Evolutionary conservation across 2,329 filamentous ascomycete species (phyloP).

Genomic region (Verticillium dahliae): DNA sequence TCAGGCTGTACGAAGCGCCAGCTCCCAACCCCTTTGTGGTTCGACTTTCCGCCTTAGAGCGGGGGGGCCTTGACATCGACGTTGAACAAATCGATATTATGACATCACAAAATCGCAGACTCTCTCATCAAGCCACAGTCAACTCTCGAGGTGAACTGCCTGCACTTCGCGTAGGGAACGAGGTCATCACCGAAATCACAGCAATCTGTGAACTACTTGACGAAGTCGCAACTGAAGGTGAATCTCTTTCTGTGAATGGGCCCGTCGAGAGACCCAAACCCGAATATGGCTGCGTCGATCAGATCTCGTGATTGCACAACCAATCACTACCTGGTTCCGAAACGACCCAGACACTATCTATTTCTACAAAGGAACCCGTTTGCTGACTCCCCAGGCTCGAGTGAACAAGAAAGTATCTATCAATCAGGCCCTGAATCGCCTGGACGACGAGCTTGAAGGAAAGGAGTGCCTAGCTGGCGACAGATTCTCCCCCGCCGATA

Average conservation of each 20-base stretch:
- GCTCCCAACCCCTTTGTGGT: slow-evolving; percentile 7
- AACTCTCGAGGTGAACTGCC: slow-evolving; percentile 7
- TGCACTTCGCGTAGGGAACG: background rate
- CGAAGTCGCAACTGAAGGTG: slow-evolving; percentile 2
- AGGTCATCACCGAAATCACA: slow-evolving; percentile 4
- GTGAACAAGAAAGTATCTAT: slow-evolving; percentile 3
- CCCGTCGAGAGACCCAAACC: slow-evolving; percentile 2
- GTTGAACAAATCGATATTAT: slow-evolving; percentile 8
- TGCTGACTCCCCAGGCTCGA: background rate
- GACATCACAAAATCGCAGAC: slow-evolving; percentile 8
- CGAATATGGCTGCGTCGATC: slow-evolving; percentile 7
- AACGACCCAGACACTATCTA: slow-evolving; percentile 3
- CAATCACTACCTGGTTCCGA: slow-evolving; percentile 1
- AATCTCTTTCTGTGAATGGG: background rate
- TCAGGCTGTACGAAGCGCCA: slow-evolving; percentile 6
- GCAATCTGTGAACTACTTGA: slow-evolving; percentile 7
- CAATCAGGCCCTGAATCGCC: slow-evolving; percentile 1
- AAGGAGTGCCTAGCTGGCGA: background rate
- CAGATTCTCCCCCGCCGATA: slow-evolving; percentile 3
- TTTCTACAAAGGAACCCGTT: slow-evolving; percentile 4
- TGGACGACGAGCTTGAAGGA: slow-evolving; percentile 5
- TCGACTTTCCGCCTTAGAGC: slow-evolving; percentile 12
- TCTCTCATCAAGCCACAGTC: slow-evolving; percentile 5
- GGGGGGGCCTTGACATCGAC: slow-evolving; percentile 5
- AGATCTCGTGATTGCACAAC: slow-evolving; percentile 4